Base-by-base conservation (phyloP, 805 yeast genomes). In the Wickerhamiella kurtzmanii region DNA sequence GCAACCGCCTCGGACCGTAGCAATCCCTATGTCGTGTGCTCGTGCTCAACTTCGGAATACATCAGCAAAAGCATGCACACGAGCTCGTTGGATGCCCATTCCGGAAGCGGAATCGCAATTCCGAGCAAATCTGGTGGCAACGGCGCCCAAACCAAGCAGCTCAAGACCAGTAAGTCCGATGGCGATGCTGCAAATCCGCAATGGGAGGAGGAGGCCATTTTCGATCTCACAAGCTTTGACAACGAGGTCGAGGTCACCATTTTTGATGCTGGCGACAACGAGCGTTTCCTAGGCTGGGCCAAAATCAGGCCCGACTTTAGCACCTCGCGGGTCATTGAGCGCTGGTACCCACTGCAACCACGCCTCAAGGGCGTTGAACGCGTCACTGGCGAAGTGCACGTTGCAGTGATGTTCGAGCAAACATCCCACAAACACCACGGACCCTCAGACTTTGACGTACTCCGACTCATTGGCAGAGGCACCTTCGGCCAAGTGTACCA, bases 401-500 rank as follows among this genome's bases (percentile, higher is more conserved):
- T 92, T 47, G 73, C 76, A 53, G 76, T 88, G 73, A 79, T 77
- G 53, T 89, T 80, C 64, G 77, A 77, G 42, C 68, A 76, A 35
- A 77, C 82, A 18, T 69, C 76, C 44, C 81, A 83, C 63, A 77
- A 78, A 56, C 84, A 81, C 56, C 52, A 54, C 60, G 95, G 96
- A 1, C 98, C 98, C 3, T 81, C 80, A 44, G 97, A 92, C 65
- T 92, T 92, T 64, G 95, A 88, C 63, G 86, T 89, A 16, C 74
- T 92, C 57, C 74, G 96, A 59, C 70, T 89, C 45, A 70, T 89
- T 51, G 98, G 98, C 51, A 87, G 86, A 62, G 98, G 98, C 46
- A 92, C 97, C 1, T 89, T 89, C 70, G 98, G 98, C 28, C 95
- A 86, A 68, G 98, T 89, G 35, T 92, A 82, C 66, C 98, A 92